A percentile compares a stretch with the other conserved stretches of the same genome.
These are phyloP conservation scores for Nelumbo lutea DNA, from an alignment of 164 flowering plant genomes.

Conservation along the genomic window DNA sequence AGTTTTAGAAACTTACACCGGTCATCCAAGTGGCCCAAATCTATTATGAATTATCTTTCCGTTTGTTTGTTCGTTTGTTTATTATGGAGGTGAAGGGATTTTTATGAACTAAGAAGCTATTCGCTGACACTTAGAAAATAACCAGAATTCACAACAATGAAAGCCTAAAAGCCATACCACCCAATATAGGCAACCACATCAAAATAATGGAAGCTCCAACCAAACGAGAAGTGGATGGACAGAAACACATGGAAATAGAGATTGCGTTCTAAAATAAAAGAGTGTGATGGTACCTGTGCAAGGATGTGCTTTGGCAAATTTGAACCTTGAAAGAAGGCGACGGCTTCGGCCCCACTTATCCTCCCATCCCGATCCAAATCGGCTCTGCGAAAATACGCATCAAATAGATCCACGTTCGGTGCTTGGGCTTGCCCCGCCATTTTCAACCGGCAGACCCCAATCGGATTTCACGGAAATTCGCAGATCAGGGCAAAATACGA, in stretches of 20 bases:
- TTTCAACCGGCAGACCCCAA: slow-evolving; percentile 3
- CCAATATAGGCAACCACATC: too few species aligned
- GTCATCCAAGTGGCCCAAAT: too few species aligned
- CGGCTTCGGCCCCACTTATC: slow-evolving; percentile 94
- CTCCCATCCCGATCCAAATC: slow-evolving; percentile 94
- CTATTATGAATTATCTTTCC: too few species aligned
- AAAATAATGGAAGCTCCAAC: not conserved
- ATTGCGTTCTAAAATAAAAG: not conserved
- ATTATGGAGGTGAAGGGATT: too few species aligned
- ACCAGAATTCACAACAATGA: too few species aligned
- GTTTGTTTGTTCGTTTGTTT: too few species aligned
- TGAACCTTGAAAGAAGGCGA: slow-evolving; percentile 78
- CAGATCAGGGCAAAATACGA: slow-evolving; percentile 13
- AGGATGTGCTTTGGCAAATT: slow-evolving; percentile 73
- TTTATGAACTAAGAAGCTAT: too few species aligned
- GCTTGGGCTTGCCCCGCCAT: slow-evolving; percentile 41
- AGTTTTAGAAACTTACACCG: too few species aligned
- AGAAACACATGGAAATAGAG: not conserved
- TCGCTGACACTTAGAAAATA: too few species aligned
- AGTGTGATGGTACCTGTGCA: slow-evolving; percentile 59
- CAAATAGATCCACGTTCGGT: slow-evolving; percentile 67
- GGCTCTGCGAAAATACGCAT: slow-evolving; percentile 75
- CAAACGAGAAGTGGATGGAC: not conserved
- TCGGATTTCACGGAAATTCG: slow-evolving; percentile 6
- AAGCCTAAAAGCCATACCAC: too few species aligned